Evolutionary conservation across 768 basidiomycete species (phyloP).

Genomic region (Lactarius psammicola): DNA sequence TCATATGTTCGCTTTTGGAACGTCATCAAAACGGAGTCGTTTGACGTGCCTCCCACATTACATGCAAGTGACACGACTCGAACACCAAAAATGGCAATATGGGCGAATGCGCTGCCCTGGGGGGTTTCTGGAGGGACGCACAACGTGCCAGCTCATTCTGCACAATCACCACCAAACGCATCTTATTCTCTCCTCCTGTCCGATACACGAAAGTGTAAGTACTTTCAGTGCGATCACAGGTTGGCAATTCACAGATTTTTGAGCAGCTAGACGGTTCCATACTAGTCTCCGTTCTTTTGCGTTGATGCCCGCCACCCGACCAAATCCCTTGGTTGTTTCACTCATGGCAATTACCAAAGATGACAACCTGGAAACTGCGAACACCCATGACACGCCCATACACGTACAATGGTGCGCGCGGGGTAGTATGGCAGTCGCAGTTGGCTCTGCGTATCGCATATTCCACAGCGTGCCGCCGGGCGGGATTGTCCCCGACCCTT

Average conservation of each 20-base stretch:
- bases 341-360: constrained; percentile 76
- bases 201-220: constrained; percentile 69
- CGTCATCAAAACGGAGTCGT: constrained; percentile 49
- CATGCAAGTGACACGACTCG: constrained; percentile 31
- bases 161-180: constrained; percentile 21
- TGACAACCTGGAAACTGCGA: constrained; percentile 71
- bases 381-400: constrained; percentile 67
- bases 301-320: constrained; percentile 51
- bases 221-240: background rate
- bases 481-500: constrained; percentile 43
- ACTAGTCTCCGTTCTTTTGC: constrained; percentile 67
- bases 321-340: constrained; percentile 51
- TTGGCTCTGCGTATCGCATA: constrained; percentile 52
- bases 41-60: constrained; percentile 37
- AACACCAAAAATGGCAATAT: constrained; percentile 50
- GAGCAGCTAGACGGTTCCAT: constrained; percentile 61
- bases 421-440: constrained; percentile 62
- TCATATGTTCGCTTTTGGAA: constrained; percentile 77
- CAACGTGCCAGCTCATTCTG: constrained; percentile 6
- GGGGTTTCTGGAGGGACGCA: constrained; percentile 30
- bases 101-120: constrained; percentile 67
- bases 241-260: constrained; percentile 15
- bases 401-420: constrained; percentile 70
- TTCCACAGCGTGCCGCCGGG: constrained; percentile 49
- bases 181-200: constrained; percentile 51